A percentile compares a stretch with the other conserved stretches of the same genome.
These are phyloP conservation scores for Alternaria dauci DNA, from an alignment of 2,329 filamentous ascomycete genomes.

Conservation along the genomic window DNA sequence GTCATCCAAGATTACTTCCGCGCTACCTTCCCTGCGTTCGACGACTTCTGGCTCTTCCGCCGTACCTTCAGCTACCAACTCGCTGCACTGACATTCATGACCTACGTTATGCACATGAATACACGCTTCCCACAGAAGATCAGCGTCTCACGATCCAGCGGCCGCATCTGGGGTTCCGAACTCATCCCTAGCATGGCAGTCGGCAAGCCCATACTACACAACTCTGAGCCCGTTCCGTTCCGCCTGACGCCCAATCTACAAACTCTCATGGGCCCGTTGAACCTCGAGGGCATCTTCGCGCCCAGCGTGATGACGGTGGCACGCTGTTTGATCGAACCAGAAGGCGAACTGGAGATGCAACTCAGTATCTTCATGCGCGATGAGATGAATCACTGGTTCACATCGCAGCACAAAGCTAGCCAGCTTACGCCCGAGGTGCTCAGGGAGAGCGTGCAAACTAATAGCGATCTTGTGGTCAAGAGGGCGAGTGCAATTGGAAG, in stretches of 20 bases:
- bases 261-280: conserved; percentile 92
- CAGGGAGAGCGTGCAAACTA: conserved; percentile 80
- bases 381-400: conserved; percentile 98
- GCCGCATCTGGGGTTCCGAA: conserved; percentile 96
- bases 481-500: conserved; percentile 85
- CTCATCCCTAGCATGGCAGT: conserved; percentile 88
- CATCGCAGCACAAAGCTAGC: conserved; percentile 72
- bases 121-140: conserved; percentile 96
- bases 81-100: conserved; percentile 96
- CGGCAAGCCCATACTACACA: conserved; percentile 88
- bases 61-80: conserved; percentile 96
- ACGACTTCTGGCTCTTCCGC: conserved; percentile 98
- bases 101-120: conserved; percentile 97
- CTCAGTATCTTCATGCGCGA: conserved; percentile 94
- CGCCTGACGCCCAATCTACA: conserved; percentile 95
- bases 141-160: conserved; percentile 81
- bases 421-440: conserved; percentile 69
- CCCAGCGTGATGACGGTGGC: conserved; percentile 96
- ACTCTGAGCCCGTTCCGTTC: conserved; percentile 96
- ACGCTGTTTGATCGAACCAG: conserved; percentile 86
- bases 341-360: conserved; percentile 86
- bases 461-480: conserved; percentile 92
- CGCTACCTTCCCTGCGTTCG: conserved; percentile 83
- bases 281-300: conserved; percentile 96
- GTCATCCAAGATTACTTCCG: conserved; percentile 91